Evolutionary conservation across 2,329 filamentous ascomycete species (phyloP).

Genomic region (Lojkania enalia): DNA sequence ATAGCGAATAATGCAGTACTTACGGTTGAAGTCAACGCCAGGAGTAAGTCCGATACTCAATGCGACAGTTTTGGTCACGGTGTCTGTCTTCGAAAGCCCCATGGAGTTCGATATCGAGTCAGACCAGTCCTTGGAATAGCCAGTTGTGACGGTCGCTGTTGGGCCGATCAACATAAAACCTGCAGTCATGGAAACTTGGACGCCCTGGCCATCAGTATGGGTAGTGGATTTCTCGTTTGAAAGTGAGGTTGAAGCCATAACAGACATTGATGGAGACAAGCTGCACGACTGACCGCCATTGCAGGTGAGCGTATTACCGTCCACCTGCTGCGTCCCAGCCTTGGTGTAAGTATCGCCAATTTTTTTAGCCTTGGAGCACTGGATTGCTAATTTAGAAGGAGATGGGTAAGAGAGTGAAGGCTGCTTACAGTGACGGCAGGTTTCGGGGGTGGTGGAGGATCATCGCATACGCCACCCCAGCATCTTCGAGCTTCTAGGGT

Average conservation of each 20-base stretch:
- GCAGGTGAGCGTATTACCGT: constrained; percentile 6
- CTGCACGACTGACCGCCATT: constrained; percentile 1
- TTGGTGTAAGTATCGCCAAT: constrained; percentile 9
- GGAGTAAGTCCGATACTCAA: constrained; percentile 1
- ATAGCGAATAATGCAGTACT: background rate
- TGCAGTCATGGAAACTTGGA: constrained; percentile 1
- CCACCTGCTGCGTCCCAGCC: constrained; percentile 2
- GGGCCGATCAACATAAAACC: constrained; percentile 6
- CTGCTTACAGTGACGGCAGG: constrained; percentile 4
- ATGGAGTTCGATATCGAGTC: constrained; percentile 2
- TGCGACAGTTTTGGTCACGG: constrained; percentile 4
- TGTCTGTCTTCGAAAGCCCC: background rate
- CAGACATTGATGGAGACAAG: constrained; percentile 1
- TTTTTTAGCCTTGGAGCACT: constrained; percentile 7
- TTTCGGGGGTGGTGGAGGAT: background rate
- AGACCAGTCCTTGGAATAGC: constrained; percentile 3
- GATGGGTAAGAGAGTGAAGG: background rate
- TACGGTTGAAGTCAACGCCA: constrained; percentile 8
- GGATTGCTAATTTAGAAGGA: background rate
- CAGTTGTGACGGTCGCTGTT: background rate
- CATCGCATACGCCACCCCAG: background rate
- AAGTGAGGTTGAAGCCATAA: constrained; percentile 3
- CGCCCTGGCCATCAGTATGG: background rate
- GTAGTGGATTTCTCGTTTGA: constrained; percentile 8
- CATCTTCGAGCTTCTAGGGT: background rate